Evolutionary conservation across 73 alveolate species (phyloP).

Genomic region (Stentor coeruleus): DNA sequence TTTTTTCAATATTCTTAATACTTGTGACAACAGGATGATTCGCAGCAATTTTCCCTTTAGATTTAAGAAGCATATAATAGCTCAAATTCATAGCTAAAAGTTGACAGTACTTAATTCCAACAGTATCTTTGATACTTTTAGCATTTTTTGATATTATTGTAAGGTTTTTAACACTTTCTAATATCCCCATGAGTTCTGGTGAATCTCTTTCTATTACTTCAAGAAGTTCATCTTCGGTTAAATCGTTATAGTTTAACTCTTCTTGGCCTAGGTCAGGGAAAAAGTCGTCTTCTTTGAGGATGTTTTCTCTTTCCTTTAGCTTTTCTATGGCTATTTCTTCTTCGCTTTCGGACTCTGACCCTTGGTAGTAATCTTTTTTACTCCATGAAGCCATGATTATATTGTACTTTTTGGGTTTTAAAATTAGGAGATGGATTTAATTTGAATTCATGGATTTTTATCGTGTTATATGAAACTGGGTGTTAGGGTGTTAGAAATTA

Average conservation of each 20-base stretch:
- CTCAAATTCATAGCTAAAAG: neutral
- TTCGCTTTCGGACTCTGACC: constrained; percentile 14
- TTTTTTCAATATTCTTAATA: neutral
- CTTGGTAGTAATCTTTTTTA: constrained; percentile 15
- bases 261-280: too few species aligned
- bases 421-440: too few species aligned
- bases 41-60: neutral
- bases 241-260: neutral
- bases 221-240: constrained; percentile 16
- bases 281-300: neutral
- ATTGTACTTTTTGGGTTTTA: too few species aligned
- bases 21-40: neutral
- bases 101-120: neutral
- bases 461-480: too few species aligned
- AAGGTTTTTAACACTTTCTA: too few species aligned
- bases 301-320: constrained; percentile 1
- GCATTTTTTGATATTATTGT: neutral
- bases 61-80: constrained; percentile 23
- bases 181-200: neutral
- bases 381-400: constrained; percentile 16
- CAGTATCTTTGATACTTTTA: neutral
- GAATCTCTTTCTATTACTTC: constrained; percentile 24
- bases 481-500: too few species aligned
- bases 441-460: too few species aligned
- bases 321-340: constrained; percentile 18